phyloP scores from a whole-genome alignment of 2,329 filamentous ascomycete species.

The Cercospora berteroae region DNA sequence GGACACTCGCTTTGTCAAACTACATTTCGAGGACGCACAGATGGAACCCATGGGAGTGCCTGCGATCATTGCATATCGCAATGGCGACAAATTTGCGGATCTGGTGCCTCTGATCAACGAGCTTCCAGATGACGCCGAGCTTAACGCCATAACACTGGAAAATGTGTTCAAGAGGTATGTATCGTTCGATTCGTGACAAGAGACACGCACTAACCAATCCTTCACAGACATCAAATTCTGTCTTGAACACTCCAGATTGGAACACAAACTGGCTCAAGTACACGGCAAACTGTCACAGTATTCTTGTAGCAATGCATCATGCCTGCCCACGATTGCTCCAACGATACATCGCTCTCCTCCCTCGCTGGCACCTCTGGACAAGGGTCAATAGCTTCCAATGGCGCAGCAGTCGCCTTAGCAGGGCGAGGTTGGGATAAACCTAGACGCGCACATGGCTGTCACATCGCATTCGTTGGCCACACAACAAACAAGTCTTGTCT shows the following conservation, averaged over 20 bases:
- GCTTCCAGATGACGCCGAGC: slow-evolving; percentile 63
- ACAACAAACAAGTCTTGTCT: background rate
- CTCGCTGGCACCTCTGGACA: background rate
- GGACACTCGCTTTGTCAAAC: slow-evolving; percentile 80
- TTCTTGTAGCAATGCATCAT: background rate
- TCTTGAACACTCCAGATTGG: background rate
- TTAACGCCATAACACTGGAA: slow-evolving; percentile 56
- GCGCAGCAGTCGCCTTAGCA: background rate
- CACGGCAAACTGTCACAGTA: background rate
- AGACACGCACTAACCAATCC: background rate
- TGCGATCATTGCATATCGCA: slow-evolving; percentile 82
- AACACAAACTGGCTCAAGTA: background rate
- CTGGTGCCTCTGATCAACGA: slow-evolving; percentile 83
- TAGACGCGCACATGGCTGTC: background rate
- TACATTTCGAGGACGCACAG: slow-evolving; percentile 88
- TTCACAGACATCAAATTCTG: slow-evolving; percentile 5
- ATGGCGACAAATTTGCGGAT: slow-evolving; percentile 86
- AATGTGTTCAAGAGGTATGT: slow-evolving; percentile 54
- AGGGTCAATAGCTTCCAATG: background rate
- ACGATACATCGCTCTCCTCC: background rate
- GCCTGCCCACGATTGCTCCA: background rate
- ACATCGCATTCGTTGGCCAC: background rate
- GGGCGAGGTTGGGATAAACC: background rate
- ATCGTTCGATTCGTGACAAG: background rate
- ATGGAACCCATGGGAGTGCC: slow-evolving; percentile 88